Evolutionary conservation across 2,329 filamentous ascomycete species (phyloP).

Genomic region (Thelonectria olida): DNA sequence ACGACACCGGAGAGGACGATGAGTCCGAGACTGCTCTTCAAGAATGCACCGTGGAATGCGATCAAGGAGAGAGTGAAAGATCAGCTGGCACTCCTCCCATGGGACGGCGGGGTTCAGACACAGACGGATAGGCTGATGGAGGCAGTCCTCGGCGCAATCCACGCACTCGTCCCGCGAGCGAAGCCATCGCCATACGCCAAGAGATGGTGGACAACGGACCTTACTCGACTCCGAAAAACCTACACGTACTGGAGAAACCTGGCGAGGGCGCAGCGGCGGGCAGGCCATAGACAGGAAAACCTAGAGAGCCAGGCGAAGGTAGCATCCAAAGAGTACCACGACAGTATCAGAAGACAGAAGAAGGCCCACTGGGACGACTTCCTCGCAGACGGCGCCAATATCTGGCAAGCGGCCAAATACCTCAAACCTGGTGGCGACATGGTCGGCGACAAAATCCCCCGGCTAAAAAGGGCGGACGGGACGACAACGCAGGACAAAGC

Average conservation of each 20-base stretch:
- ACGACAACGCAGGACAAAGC: too few relatives aligned
- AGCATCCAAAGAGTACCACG: neutral
- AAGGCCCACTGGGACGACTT: neutral
- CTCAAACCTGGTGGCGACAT: slow-evolving; percentile 15
- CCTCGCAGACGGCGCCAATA: neutral
- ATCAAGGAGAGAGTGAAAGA: slow-evolving; percentile 10
- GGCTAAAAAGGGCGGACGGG: too few relatives aligned
- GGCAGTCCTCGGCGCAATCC: slow-evolving; percentile 9
- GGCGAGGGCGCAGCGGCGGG: slow-evolving; percentile 1
- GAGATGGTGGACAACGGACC: slow-evolving; percentile 12
- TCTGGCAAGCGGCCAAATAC: slow-evolving; percentile 40
- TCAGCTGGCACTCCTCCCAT: neutral
- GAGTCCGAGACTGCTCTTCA: slow-evolving; percentile 32
- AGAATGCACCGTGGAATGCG: slow-evolving; percentile 32
- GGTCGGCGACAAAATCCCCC: too few relatives aligned
- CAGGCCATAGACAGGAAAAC: neutral
- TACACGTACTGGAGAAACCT: slow-evolving; percentile 19
- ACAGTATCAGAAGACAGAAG: neutral
- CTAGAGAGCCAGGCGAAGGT: neutral
- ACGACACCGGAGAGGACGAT: slow-evolving; percentile 3
- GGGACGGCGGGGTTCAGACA: neutral
- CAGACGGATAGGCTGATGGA: neutral
- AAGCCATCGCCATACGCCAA: slow-evolving; percentile 18
- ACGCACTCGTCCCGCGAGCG: slow-evolving; percentile 3
- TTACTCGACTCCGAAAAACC: slow-evolving; percentile 18